Conservation (phyloP, 768 basidiomycete genomes). For the Leucogyrophana mollusca region DNA sequence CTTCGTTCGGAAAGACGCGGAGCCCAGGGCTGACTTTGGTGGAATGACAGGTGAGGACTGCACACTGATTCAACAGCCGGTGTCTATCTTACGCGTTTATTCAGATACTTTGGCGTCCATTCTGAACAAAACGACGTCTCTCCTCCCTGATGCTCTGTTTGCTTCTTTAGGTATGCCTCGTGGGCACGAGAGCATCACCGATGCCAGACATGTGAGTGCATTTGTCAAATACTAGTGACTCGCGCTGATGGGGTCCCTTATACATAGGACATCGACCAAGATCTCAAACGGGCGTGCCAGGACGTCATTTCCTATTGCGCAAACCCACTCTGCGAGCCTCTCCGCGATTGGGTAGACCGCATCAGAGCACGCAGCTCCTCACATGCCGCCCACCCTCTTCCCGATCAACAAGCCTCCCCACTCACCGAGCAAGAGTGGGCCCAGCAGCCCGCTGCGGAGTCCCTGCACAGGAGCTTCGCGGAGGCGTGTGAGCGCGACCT, state of each 20-base stretch:
- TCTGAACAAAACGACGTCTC: constrained; percentile 29
- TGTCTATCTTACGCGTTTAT: background rate
- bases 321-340: constrained; percentile 51
- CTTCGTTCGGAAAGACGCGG: constrained; percentile 48
- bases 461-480: constrained; percentile 54
- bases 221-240: background rate
- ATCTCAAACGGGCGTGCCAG: constrained; percentile 84
- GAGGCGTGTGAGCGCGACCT: constrained; percentile 54
- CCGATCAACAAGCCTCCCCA: constrained; percentile 19
- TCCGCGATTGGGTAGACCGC: constrained; percentile 63
- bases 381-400: constrained; percentile 17
- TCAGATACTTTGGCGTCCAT: constrained; percentile 30
- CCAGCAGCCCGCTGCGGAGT: constrained; percentile 45
- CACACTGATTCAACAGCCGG: background rate
- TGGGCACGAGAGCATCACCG: constrained; percentile 59
- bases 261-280: constrained; percentile 78
- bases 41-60: constrained; percentile 58
- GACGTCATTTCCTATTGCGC: constrained; percentile 70
- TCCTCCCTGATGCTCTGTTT: constrained; percentile 69
- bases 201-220: constrained; percentile 66
- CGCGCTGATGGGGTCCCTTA: background rate
- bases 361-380: constrained; percentile 35
- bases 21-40: constrained; percentile 40
- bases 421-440: constrained; percentile 48
- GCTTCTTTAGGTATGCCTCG: constrained; percentile 66